phyloP scores from a whole-genome alignment of 768 basidiomycete species.

The Naganishia vaughanmartiniae region DNA sequence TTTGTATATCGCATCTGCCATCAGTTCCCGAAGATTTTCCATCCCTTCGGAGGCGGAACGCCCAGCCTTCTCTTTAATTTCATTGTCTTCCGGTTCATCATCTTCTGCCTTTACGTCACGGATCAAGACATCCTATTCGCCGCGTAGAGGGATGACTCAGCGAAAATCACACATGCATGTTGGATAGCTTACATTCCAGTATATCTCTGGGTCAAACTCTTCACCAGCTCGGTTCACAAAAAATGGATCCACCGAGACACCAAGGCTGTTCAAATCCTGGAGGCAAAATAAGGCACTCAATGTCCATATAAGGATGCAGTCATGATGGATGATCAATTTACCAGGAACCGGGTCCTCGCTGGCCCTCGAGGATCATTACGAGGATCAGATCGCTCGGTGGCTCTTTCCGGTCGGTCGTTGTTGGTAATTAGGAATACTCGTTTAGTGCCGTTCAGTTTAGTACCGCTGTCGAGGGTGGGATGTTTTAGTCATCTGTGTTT shows the following conservation, averaged over 20 bases:
- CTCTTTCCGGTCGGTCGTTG: constrained; percentile 66
- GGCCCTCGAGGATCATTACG: constrained; percentile 34
- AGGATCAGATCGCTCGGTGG: constrained; percentile 26
- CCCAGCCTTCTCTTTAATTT: constrained; percentile 1
- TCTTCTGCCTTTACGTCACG: constrained; percentile 54
- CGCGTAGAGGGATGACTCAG: too few relatives aligned
- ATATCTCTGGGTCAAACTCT: constrained; percentile 59
- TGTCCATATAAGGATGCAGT: not conserved
- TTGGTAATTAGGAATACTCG: constrained; percentile 91
- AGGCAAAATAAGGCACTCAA: not conserved
- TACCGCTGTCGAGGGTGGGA: constrained; percentile 53
- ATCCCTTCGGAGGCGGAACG: constrained; percentile 38
- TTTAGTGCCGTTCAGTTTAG: constrained; percentile 73
- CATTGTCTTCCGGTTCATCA: constrained; percentile 70
- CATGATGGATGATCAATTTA: constrained; percentile 25
- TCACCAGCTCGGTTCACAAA: constrained; percentile 72
- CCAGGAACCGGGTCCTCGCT: constrained; percentile 44
- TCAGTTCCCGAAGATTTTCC: constrained; percentile 42
- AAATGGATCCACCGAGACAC: constrained; percentile 79
- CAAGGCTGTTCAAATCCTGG: constrained; percentile 77
- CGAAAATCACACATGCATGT: not conserved
- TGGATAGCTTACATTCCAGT: constrained; percentile 28
- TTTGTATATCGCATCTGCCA: constrained; percentile 43
- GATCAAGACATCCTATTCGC: constrained; percentile 43
- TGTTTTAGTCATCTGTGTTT: not conserved